Base-by-base conservation (phyloP, 129 eudicot genomes). In the Artemisia argyi region DNA sequence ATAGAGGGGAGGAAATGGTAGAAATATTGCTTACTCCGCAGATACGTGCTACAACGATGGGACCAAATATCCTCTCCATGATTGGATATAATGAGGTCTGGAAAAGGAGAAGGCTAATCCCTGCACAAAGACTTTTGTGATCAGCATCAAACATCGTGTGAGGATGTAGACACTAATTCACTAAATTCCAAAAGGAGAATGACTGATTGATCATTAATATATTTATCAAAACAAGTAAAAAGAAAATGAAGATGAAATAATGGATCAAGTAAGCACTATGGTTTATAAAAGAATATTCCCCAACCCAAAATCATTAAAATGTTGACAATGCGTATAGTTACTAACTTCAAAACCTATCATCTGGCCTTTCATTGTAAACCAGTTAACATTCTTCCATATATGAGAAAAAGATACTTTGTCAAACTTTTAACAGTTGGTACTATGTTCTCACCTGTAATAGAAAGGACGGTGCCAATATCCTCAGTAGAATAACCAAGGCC, bases 391-490 rank as follows among this genome's bases (percentile, higher is more conserved):
- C 46, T 39, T 39, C 1, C 46, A 8, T 39, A 39, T 39, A 1
- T 39, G 46, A 39, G 46, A 39, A 39, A 39, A 39, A 7, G 46
- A 39, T 7, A 54, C 18, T 20, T 58, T 19, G 26, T 24, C 26
- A 14, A 26, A 60, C 44, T 12, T 13, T 26, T 3, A 18, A 20
- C 18, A 60, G 46, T 60, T 60, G 46, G 47, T 26, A 61, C n/a
- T 14, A 52, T 19, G 5, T 20, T 32, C 60, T 46, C 71, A 89
- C 98, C 98, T 76, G 99, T 55, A 58, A 84, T 28, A 32, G 94
- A 74, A 65, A 94, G 91, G 75, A 90, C 78, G 26, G 62, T 74
- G 50, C 99, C 99, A 74, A 94, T 96, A 71, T 76, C 82, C n/a
- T 81, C 83, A 35, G 96, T 85, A 61, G 97, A 56, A 79, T 76